A percentile compares a stretch with the other conserved stretches of the same genome.
phyloP scores from a whole-genome alignment of 2,329 filamentous ascomycete genomes.

The Venturia aucupariae region DNA sequence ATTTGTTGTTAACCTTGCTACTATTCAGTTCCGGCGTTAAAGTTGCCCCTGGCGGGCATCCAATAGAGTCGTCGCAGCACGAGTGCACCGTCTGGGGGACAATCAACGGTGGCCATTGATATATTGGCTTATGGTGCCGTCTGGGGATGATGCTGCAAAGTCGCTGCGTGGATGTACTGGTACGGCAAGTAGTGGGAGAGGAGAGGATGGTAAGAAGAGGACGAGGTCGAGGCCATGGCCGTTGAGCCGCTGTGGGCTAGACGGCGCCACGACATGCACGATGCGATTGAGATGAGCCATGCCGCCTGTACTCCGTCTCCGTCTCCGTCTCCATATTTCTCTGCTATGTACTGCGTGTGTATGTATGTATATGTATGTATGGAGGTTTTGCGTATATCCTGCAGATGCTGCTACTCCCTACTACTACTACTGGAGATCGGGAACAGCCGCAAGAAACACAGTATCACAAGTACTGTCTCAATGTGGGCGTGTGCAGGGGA shows the following conservation, averaged over 20 bases:
- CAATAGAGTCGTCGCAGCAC: not conserved
- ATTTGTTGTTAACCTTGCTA: conserved; percentile 3
- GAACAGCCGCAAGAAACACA: not conserved
- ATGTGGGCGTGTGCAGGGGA: too few species aligned
- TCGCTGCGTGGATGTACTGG: not conserved
- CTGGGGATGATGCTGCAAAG: not conserved
- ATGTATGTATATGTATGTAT: too few species aligned
- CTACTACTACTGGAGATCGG: not conserved
- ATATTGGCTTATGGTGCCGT: conserved; percentile 2
- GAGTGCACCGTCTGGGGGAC: not conserved
- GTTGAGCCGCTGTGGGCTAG: not conserved
- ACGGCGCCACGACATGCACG: not conserved
- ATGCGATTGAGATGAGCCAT: not conserved
- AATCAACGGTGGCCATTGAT: conserved; percentile 6
- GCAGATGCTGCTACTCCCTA: too few species aligned
- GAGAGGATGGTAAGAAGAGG: too few species aligned
- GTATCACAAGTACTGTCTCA: too few species aligned
- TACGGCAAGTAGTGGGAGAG: too few species aligned
- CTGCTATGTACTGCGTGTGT: too few species aligned
- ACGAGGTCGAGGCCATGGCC: not conserved
- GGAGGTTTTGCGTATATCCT: too few species aligned
- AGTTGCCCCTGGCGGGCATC: not conserved
- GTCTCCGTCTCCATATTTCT: too few species aligned
- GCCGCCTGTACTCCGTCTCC: too few species aligned
- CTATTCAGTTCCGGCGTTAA: conserved; percentile 2